phyloP scores from a whole-genome alignment of 441 rosid species.

The Croton setiger region DNA sequence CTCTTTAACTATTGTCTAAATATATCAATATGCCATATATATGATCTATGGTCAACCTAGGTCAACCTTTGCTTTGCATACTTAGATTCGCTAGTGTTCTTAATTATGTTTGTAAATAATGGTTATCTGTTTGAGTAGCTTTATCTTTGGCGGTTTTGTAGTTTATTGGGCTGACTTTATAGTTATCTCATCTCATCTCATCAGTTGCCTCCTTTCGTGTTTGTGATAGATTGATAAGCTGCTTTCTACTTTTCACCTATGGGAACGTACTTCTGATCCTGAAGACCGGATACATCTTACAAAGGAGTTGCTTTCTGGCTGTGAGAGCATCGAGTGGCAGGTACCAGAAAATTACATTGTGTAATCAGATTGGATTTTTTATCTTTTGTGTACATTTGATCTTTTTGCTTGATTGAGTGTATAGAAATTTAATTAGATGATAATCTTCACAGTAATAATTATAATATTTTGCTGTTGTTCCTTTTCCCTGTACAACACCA shows the following conservation, averaged over 20 bases:
- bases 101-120: not conserved
- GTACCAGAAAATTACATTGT: constrained; percentile 33
- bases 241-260: constrained; percentile 78
- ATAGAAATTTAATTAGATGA: not conserved
- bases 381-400: not conserved
- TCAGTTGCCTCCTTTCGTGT: constrained; percentile 7
- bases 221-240: constrained; percentile 77
- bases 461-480: not conserved
- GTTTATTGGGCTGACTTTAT: not conserved
- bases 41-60: not conserved
- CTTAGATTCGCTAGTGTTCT: not conserved
- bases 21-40: not conserved
- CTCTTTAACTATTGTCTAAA: not conserved
- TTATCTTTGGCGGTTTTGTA: not conserved
- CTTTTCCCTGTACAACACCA: not conserved
- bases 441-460: constrained; percentile 2
- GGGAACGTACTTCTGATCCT: constrained; percentile 67
- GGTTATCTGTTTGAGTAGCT: not conserved
- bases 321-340: constrained; percentile 99
- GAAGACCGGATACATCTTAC: constrained; percentile 66
- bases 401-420: not conserved
- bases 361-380: not conserved
- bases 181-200: too few relatives aligned
- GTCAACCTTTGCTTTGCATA: not conserved
- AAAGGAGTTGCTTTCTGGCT: constrained; percentile 65